Evolutionary conservation across 306 rosid species (phyloP), one percentile per base, ranked within the genome.

Genomic region (Luffa aegyptiaca): DNA sequence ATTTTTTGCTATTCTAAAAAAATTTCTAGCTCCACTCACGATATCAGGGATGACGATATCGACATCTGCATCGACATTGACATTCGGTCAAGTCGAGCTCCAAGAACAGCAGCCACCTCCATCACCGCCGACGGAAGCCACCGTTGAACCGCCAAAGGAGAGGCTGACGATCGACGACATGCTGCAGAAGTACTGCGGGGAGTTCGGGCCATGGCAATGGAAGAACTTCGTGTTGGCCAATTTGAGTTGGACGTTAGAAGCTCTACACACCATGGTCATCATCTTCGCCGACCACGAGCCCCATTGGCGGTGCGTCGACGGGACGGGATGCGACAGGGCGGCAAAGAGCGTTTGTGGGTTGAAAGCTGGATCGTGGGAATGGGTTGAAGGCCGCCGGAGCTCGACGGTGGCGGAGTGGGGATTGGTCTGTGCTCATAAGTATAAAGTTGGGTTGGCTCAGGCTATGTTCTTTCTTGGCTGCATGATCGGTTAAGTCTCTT

Each of bases 191-290:
- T 83, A 92, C 33, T 94, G 98, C 83, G 96, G 98, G 0, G 97
- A 90, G 90, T 92, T 92, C 61, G 98, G 98, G 20, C 74, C 65
- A 52, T 94, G 97, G 97, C 98, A 94, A 81, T 31, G 86, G 26
- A 83, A 66, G 85, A 97, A 94, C 89, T 94, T 94, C 71, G 84
- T 90, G 52, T 80, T 94, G 2, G 89, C 97, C 4, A 89, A 85
- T 80, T 81, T 94, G 52, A 92, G 97, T 3, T 94, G 97, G 98
- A 91, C 94, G 0, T 86, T 94, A 3, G 97, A 92, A 82, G 97
- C 93, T 1, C 89, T 94, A 59, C 98, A 94, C 86, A 88, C 97
- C 61, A 94, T 94, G 98, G 94, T 94, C 31, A 84, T 94, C 87
- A 92, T 94, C 44, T 94, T 93, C 12, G 92, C 98, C 0, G 98